These are phyloP conservation scores for Jatropha curcas DNA, from an alignment of 345 rosid species.

Conservation along the genomic window DNA sequence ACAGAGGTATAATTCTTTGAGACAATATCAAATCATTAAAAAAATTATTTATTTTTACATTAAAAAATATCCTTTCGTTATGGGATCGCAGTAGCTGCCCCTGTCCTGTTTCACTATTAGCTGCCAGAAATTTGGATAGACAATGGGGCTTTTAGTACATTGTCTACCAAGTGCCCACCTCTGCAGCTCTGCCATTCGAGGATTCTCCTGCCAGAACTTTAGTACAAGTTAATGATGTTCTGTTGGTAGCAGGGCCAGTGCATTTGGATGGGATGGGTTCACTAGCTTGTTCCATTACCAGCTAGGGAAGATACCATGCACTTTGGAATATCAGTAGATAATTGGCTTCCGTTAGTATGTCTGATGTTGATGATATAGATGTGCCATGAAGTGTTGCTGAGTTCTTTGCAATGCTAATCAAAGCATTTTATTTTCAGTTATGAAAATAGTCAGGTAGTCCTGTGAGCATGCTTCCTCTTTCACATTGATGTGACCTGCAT, in stretches of 20 bases:
- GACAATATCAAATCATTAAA: neutral
- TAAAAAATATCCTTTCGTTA: neutral
- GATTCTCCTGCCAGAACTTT: conserved; percentile 6
- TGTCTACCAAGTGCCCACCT: neutral
- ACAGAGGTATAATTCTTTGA: neutral
- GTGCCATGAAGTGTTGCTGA: neutral
- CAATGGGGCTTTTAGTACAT: neutral
- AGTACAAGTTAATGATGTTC: neutral
- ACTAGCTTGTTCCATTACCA: neutral
- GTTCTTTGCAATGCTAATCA: neutral
- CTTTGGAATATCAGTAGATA: neutral
- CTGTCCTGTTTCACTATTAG: neutral
- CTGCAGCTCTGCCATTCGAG: neutral
- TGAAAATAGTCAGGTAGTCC: neutral
- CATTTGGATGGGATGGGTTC: conserved; percentile 11
- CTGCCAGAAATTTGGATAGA: neutral
- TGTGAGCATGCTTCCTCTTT: neutral
- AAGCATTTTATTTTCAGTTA: neutral
- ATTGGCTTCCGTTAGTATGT: neutral
- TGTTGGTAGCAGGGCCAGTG: conserved; percentile 2
- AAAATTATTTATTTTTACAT: neutral
- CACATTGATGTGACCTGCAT: neutral
- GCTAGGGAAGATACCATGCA: neutral
- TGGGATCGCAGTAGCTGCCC: neutral
- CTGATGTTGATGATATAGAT: neutral